These are phyloP conservation scores for Saccharomycopsis selenospora DNA, from an alignment of 805 yeast genomes.

Conservation along the genomic window DNA sequence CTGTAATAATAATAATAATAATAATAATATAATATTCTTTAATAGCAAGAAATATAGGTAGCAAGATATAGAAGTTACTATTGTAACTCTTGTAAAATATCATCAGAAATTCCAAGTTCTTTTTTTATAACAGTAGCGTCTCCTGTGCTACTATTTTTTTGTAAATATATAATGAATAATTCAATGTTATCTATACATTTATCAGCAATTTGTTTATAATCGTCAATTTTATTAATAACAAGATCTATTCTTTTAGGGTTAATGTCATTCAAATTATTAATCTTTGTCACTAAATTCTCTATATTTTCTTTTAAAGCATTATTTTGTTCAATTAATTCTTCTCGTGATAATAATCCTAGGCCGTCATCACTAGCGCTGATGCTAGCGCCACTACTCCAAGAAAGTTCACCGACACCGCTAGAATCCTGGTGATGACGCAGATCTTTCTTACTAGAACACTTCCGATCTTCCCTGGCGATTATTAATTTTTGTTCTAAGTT, in stretches of 20 bases:
- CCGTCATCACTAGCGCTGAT: too few species aligned
- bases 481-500: background rate
- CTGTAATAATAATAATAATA: too few species aligned
- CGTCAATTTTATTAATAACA: conserved; percentile 19
- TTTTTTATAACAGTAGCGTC: conserved; percentile 28
- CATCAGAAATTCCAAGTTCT: conserved; percentile 40
- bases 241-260: conserved; percentile 11
- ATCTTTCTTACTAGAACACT: background rate
- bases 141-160: conserved; percentile 26
- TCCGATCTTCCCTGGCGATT: background rate
- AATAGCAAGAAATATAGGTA: too few species aligned
- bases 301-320: background rate
- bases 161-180: conserved; percentile 31
- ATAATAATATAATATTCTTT: too few species aligned
- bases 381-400: too few species aligned
- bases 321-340: background rate
- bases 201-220: conserved; percentile 16
- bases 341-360: too few species aligned
- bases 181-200: conserved; percentile 37
- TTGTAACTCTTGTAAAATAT: too few species aligned
- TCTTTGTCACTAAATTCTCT: conserved; percentile 24
- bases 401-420: background rate
- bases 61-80: too few species aligned
- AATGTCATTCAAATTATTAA: conserved; percentile 12
- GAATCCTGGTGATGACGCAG: background rate